Evolutionary conservation across 495 filamentous ascomycete genomes (phyloP), one percentile per base, ranked within the genome.

Genomic region (Aspergillus avenaceus): DNA sequence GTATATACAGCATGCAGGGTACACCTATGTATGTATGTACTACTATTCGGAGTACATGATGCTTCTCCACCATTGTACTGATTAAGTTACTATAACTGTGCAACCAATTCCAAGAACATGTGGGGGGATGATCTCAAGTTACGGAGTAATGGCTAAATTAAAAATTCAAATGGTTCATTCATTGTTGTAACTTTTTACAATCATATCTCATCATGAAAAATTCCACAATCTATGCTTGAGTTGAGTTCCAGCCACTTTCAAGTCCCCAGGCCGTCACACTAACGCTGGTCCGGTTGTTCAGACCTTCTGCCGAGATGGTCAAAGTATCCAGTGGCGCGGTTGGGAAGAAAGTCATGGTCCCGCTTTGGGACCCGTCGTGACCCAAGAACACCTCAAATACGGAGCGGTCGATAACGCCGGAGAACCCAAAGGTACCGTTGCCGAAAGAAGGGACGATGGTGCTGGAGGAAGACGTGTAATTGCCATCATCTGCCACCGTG

Each of bases 391-490:
- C 69, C 53, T 81, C 76, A 12, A 78, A 60, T 40, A 80, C 71
- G n/a, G 63, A 69, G 8, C 75, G 59, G 44, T 81, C 78, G 14
- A 80, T 65, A 1, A 81, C 66, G 0, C 66, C 76, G 22, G 63
- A 56, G 21, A 77, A 46, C 5, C 52, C 45, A 44, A 68, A 71
- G 12, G 56, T 54, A 0, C 58, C 41, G 37, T 68, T 52, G 13
- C 69, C 66, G 6, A 71, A 57, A 11, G 65, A 63, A 0, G 52
- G 31, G 11, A 54, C 22, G 13, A 54, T 63, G 1, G 66, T 64
- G 36, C 61, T 66, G 53, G 78, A 76, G 43, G 74, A 70, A 18
- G 76, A 69, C 0, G 75, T 80, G 58, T 79, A 77, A 57, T 77
- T 73, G 2, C 68, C 64, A 47, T 79, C 77, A 13, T 54, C 27